Evolutionary conservation across 148 eudicot species (phyloP).

Genomic region (Amaranthus cruentus): DNA sequence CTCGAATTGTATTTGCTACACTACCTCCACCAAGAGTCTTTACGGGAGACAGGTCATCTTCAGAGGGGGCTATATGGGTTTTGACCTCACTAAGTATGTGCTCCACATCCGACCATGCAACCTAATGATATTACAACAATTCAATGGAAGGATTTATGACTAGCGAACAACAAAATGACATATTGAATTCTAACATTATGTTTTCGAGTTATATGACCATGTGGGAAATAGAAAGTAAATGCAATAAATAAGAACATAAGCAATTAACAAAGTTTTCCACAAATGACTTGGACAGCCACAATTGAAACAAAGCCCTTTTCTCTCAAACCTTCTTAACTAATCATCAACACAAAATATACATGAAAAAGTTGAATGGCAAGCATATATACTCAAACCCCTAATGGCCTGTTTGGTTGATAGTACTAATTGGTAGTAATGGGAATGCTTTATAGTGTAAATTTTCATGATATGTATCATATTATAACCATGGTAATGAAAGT

Average conservation of each 20-base stretch:
- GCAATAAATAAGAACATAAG: not conserved
- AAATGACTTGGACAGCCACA: not conserved
- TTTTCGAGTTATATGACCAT: not conserved
- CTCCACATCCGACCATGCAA: constrained; percentile 69
- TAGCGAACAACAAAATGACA: not conserved
- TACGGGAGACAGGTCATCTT: constrained; percentile 46
- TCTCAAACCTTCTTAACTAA: too few relatives aligned
- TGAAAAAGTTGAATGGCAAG: too few relatives aligned
- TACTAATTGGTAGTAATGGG: too few relatives aligned
- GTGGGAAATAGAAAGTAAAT: too few relatives aligned
- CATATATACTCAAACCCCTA: too few relatives aligned
- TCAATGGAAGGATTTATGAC: not conserved
- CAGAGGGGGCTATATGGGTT: constrained; percentile 42
- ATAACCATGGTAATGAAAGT: too few relatives aligned
- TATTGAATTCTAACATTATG: not conserved
- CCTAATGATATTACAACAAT: constrained; percentile 37
- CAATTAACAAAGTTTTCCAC: not conserved
- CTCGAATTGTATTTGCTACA: constrained; percentile 92
- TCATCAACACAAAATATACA: too few relatives aligned
- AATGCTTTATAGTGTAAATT: too few relatives aligned
- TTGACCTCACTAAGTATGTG: constrained; percentile 57
- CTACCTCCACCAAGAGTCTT: constrained; percentile 93
- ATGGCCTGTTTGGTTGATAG: too few relatives aligned
- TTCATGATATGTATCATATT: too few relatives aligned
- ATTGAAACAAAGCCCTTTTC: too few relatives aligned